Base-by-base conservation (phyloP, 441 rosid species). In the Melastoma candidum region DNA sequence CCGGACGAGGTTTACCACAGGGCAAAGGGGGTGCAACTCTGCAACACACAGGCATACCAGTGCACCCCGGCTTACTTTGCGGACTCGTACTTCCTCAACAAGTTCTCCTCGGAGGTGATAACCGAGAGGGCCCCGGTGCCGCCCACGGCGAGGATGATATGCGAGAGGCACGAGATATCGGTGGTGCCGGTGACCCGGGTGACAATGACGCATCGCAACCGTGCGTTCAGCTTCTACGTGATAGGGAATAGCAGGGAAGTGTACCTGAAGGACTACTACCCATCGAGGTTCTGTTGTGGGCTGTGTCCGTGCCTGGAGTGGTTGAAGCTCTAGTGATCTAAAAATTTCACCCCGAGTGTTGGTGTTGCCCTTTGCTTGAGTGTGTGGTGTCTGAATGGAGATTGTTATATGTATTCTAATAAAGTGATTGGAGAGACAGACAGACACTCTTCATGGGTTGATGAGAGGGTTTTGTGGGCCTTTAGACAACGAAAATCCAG, bases 261-360 rank as follows among this genome's bases (percentile, higher is more conserved):
- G n/a, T 93, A 89, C 74, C 63, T 84, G 54, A 93, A 88, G 75
- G 98, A 93, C 76, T 85, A 85, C 67, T 93, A 89, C 53, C 98
- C 98, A 0, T 75, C 97, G 0, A 74, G 95, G 61, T 84, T 82
- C 68, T 93, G 99, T 70, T 93, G 97, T 96, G 98, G 98, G 2
- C 68, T 89, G 9, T 93, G 98, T 46, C 97, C 98, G 58, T 93
- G 97, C 72, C 71, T 93, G 59, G 97, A 89, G 62, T 93, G 99
- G 97, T 57, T 89, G 66, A 86, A 77, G 72, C 10, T 81, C 64
- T 92, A 67, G 69, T 11, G 7, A 39, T 53, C 45, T 32, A 27
- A n/a, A n/a, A 41, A 9, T 17, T 17, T 17, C 22, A 17, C 22
- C 22, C 48, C 22, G 8, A 44, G 27, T 2, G 41, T 65, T 52